Base-by-base conservation (phyloP, 2,329 filamentous ascomycete genomes). In the Arthroderma sp. region DNA sequence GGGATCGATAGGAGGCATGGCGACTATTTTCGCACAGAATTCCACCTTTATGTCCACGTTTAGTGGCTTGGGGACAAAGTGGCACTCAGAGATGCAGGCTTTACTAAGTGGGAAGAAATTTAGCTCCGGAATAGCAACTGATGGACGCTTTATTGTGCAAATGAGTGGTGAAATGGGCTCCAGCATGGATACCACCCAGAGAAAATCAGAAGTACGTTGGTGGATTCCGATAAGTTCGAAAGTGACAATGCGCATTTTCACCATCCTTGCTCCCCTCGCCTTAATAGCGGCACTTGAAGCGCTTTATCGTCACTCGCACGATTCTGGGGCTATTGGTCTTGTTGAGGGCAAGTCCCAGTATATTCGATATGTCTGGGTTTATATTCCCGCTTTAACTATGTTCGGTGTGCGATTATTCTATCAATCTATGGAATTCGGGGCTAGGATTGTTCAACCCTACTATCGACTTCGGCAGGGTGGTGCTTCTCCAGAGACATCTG, bases 1-100 rank as follows among this genome's bases (percentile, higher is more conserved):
- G 4, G 34, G 45, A 8, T 47, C 44, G 1, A 49, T 49, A 27
- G 47, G 36, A 31, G 47, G 47, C 8, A 5, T 49, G 4, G 37
- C 47, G 7, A 42, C 47, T 4, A 28, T 49, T 9, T 34, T 49
- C 22, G 9, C 47, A 5, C 38, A 33, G n/a, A 49, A 45, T 10
- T 28, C 45, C 5, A 40, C 38, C 15, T 32, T 49, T 7, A 36
- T 34, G 28, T 36, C 29, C 5, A 8, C 28, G 11, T 34, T 42
- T 7, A 11, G 9, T n/a, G 30, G 30, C 9, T 27, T 28, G 10
- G 9, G 9, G 29, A n/a, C 8, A 6, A 8, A 30, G 15, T 27
- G 22, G 22, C 10, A 8, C 36, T 9, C 8, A 22, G 36, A 38
- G 22, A 38, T 38, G 36, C 10, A 38, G 2, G 36, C 8, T 10